phyloP scores from a whole-genome alignment of 164 flowering plant genomes.

The Piper betle region DNA sequence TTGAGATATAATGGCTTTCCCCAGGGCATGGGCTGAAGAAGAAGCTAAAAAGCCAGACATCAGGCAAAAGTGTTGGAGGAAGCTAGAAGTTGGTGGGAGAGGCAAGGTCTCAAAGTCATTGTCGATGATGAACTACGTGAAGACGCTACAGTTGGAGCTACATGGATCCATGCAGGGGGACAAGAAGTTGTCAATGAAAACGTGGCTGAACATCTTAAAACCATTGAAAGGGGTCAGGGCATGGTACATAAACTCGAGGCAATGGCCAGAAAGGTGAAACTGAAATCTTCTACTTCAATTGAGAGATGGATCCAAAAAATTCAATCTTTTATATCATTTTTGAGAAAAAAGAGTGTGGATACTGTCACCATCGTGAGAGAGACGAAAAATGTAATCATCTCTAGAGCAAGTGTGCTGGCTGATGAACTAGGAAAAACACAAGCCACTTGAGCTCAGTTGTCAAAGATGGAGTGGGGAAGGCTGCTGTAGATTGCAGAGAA shows the following conservation, averaged over 20 bases:
- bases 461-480: slow-evolving; percentile 53
- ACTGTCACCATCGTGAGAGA: slow-evolving; percentile 20
- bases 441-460: slow-evolving; percentile 15
- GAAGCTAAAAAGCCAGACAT: slow-evolving; percentile 87
- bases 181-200: slow-evolving; percentile 32
- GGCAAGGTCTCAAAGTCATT: slow-evolving; percentile 69
- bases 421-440: slow-evolving; percentile 31
- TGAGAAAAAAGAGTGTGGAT: slow-evolving; percentile 28
- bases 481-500: slow-evolving; percentile 65
- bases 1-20: background rate
- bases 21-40: slow-evolving; percentile 97
- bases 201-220: slow-evolving; percentile 6
- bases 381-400: slow-evolving; percentile 24
- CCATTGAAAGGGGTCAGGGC: slow-evolving; percentile 34
- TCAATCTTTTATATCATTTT: slow-evolving; percentile 20
- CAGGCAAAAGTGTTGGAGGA: slow-evolving; percentile 82
- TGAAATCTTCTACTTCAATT: slow-evolving; percentile 38
- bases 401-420: slow-evolving; percentile 26
- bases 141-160: slow-evolving; percentile 44
- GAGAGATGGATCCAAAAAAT: slow-evolving; percentile 46
- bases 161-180: slow-evolving; percentile 58
- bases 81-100: slow-evolving; percentile 90
- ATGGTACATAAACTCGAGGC: slow-evolving; percentile 52
- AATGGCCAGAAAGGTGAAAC: slow-evolving; percentile 46
- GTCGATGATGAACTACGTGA: slow-evolving; percentile 75